phyloP scores from a whole-genome alignment of 208 protist genomes.

The Angomonas deanei region DNA sequence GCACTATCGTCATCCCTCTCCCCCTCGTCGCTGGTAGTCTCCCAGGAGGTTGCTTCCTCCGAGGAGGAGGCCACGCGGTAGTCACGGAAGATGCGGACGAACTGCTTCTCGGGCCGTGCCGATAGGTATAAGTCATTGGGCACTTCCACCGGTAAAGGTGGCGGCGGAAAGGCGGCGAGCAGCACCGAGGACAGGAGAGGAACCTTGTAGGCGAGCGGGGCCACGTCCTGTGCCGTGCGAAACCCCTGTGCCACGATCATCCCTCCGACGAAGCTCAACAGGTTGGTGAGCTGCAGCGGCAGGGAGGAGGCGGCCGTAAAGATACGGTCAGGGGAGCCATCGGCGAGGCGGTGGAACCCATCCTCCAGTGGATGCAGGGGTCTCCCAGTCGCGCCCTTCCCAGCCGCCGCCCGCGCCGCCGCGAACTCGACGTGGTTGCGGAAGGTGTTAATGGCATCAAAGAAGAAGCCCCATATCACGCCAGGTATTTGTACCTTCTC shows the following conservation, averaged over 20 bases:
- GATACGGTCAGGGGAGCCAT: background rate
- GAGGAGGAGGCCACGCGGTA: background rate
- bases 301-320: slow-evolving; percentile 20
- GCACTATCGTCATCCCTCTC: background rate
- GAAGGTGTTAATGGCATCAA: slow-evolving; percentile 15
- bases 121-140: slow-evolving; percentile 15
- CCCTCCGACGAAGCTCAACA: slow-evolving; percentile 21
- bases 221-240: slow-evolving; percentile 2
- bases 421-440: background rate
- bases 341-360: background rate
- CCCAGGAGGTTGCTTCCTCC: background rate
- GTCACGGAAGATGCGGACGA: background rate
- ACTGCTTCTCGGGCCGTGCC: slow-evolving; percentile 3
- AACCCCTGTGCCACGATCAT: slow-evolving; percentile 14
- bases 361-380: slow-evolving; percentile 9
- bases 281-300: slow-evolving; percentile 25
- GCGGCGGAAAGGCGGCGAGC: slow-evolving; percentile 15
- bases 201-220: slow-evolving; percentile 6
- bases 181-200: slow-evolving; percentile 10
- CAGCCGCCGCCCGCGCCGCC: background rate
- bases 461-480: slow-evolving; percentile 18
- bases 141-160: slow-evolving; percentile 20
- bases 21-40: background rate
- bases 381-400: background rate
- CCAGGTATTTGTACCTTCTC: slow-evolving; percentile 25